Evolutionary conservation across 768 basidiomycete genomes (phyloP), one percentile per base, ranked within the genome.

Genomic region (Rhizopogon vulgaris): DNA sequence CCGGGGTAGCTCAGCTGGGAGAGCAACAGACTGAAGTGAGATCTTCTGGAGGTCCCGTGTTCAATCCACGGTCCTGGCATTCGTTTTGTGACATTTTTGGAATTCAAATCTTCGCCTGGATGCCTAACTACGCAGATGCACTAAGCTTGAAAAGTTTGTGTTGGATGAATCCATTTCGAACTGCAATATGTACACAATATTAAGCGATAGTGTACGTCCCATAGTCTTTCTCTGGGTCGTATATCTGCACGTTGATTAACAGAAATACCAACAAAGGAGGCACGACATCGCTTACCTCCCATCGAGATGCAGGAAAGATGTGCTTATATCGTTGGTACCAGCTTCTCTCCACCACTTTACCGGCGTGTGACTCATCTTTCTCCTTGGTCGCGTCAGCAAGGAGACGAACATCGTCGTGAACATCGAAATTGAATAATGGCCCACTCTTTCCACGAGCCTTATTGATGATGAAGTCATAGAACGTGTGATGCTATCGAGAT

Each of bases 381-480:
- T 99, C 96, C 58, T 86, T 82, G 1, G 94, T 92, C 2, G 95
- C 96, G 63, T 99, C 96, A 22, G 90, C 86, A 18, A 97, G 76
- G 57, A 99, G 69, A 15, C 96, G 88, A 4, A 99, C 90, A 65
- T 99, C 96, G 64, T 99, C 96, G 67, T 99, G 96, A 6, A 98
- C 96, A 69, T 99, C 96, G 63, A 99, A 99, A 68, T 89, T 96
- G 74, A 99, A 99, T 51, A 99, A 71, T 5, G 96, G 96, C 0
- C 96, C 96, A 0, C 94, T 96, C 69, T 99, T 99, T 25, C 96
- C 96, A 22, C 96, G 84, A 7, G 94, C 94, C 71, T 96, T 97
- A 77, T 98, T 98, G 60, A 98, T 76, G 58, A 99, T 96, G 58
- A 99, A 98, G 69, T 94, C 90, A 68, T 97, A 98, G 67, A 99